phyloP scores from a whole-genome alignment of 140 eudicot species.

The Stevia rebaudiana region DNA sequence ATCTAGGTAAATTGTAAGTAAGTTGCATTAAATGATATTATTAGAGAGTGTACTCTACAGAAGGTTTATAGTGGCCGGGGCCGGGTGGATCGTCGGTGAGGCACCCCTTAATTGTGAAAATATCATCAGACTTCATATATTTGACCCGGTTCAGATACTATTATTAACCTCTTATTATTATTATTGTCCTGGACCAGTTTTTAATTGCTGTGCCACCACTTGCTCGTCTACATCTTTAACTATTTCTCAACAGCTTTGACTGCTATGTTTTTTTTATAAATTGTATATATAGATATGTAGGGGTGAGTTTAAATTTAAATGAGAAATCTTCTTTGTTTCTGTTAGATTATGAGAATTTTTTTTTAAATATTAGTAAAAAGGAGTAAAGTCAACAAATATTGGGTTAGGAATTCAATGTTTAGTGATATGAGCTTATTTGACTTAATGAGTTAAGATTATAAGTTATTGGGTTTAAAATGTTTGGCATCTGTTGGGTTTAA shows the following conservation, averaged over 20 bases:
- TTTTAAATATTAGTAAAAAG: no score
- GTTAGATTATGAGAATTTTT: no score
- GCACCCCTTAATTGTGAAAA: slow-evolving; percentile 27
- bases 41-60: background rate
- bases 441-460: no score
- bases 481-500: no score
- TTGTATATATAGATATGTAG: no score
- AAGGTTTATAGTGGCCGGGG: background rate
- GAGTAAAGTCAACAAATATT: no score
- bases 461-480: no score
- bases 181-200: slow-evolving; percentile 22
- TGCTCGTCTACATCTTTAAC: slow-evolving; percentile 7
- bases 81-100: slow-evolving; percentile 8
- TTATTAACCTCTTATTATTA: slow-evolving; percentile 18
- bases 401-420: no score
- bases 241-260: background rate
- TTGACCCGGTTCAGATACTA: slow-evolving; percentile 27
- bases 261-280: background rate
- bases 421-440: no score
- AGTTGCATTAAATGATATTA: background rate
- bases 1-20: no score
- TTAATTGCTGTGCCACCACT: slow-evolving; percentile 15
- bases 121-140: slow-evolving; percentile 13
- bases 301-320: no score
- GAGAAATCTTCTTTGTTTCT: no score